Base-by-base conservation (phyloP, 306 rosid species). In the Cicer yamashitae region DNA sequence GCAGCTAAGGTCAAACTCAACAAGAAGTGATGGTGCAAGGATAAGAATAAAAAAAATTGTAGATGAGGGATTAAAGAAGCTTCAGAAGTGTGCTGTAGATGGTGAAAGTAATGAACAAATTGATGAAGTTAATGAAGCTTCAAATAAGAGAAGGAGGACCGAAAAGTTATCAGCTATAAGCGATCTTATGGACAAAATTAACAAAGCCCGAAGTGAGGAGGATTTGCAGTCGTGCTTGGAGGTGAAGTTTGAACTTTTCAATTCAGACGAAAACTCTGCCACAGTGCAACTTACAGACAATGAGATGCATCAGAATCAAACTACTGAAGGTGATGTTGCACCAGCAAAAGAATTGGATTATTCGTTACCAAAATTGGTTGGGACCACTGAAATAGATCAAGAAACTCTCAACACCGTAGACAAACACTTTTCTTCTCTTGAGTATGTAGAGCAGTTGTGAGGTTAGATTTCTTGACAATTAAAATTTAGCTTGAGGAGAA, bases 121-220 rank as follows among this genome's bases (percentile, higher is more conserved):
- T 40, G 89, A 84, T 64, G 93, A 85, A 81, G 80, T 81, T 74
- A 72, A 74, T 77, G 54, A 75, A 56, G 86, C 80, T 78, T 80
- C 87, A 38, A 84, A 79, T 79, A 83, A 37, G 66, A 82, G 48
- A 47, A 82, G 84, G 77, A 44, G 82, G 77, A 82, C 77, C 1
- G 88, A 81, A 80, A 91, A 87, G 85, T 84, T 82, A 73, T 84
- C 84, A 59, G 82, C 83, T 51, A 40, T 91, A 44, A 82, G 82
- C 22, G 97, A 92, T 81, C 96, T 96, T 40, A 77, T 88, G 38
- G 96, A 96, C 58, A 92, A 86, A 84, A 67, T 92, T 66, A 92
- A 96, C 78, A 96, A 89, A 86, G 96, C 98, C 58, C 89, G 97
- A 63, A 92, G 67, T 50, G 93, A 88, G 84, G 98, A 96, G 88